These are phyloP conservation scores for Termitomyces sp. DNA, from an alignment of 768 basidiomycete genomes.

Conservation along the genomic window DNA sequence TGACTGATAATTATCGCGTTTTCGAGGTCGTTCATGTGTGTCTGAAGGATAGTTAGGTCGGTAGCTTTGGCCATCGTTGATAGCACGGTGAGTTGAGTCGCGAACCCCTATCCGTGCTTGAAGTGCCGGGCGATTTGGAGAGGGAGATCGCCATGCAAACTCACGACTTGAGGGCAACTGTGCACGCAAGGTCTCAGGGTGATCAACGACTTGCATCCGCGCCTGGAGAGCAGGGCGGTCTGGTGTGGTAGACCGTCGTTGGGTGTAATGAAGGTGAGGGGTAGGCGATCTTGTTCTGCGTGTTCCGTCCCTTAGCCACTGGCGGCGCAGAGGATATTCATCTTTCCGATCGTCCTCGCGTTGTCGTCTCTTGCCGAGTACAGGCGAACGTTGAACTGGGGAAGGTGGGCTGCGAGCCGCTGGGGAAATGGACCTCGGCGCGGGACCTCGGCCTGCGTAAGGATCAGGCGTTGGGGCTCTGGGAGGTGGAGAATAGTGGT, in stretches of 20 bases:
- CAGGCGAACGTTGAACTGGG: background rate
- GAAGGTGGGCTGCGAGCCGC: background rate
- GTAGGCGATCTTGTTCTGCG: slow-evolving; percentile 2
- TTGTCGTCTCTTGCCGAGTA: slow-evolving; percentile 15
- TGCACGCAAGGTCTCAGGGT: background rate
- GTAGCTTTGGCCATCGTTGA: slow-evolving; percentile 12
- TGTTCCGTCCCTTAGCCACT: slow-evolving; percentile 9
- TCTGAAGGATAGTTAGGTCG: slow-evolving; percentile 10
- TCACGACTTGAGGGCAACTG: slow-evolving; percentile 1
- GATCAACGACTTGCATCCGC: background rate
- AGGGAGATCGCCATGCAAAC: slow-evolving; percentile 14
- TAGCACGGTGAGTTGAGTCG: background rate
- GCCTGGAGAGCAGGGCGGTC: background rate
- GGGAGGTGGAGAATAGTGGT: slow-evolving; percentile 15
- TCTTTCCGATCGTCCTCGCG: slow-evolving; percentile 14
- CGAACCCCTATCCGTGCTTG: slow-evolving; percentile 12
- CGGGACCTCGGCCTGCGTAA: background rate
- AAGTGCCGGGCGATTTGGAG: slow-evolving; percentile 14
- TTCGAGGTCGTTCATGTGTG: background rate
- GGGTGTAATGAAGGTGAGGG: background rate
- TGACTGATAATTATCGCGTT: background rate
- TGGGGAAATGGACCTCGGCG: background rate
- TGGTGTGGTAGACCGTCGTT: background rate
- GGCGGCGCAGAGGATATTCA: slow-evolving; percentile 16
- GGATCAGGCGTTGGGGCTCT: background rate